Evolutionary conservation across 495 filamentous ascomycete genomes (phyloP), one percentile per base, ranked within the genome.

Genomic region (Aspergillus cristatus): DNA sequence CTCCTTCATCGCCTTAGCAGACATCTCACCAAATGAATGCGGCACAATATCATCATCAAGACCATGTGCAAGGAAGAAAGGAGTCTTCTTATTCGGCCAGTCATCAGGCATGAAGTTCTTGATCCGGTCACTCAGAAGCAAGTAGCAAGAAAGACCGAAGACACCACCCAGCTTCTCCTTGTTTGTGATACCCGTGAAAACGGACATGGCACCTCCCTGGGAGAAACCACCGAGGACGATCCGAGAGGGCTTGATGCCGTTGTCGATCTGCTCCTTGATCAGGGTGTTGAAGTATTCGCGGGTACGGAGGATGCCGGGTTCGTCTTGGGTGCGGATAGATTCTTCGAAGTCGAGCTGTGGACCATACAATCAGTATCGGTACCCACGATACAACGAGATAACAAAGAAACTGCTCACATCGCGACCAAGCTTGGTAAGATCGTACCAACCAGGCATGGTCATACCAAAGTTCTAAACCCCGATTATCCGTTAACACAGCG

Each of bases 361-460:
- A 41, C 42, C 18, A 34, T 3, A 32, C 13, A n/a, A n/a, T n/a
- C 20, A 24, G 20, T 24, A 4, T 24, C 4, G 20, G 8, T 24
- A 24, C 4, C 8, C 20, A 24, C 20, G n/a, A n/a, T n/a, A 13
- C 7, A 31, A 3, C 0, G 16, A 35, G 25, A 32, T 10, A 8
- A 34, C 7, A 7, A 26, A 33, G 18, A 28, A 15, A 18, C 15
- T 15, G 42, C 63, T 51, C 45, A 73, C 62, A 54, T 72, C 61
- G 46, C 54, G 50, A 20, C 57, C 53, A 7, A 58, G 51, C 60
- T 81, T 78, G 60, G 81, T 73, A 49, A 95, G 84, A 48, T 95
- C 86, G 54, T 89, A 94, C 90, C 90, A 95, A 14, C 82, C 86
- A 3, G 88, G 86, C 85, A 94, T 89, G 7, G 55, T 55, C 81